Percentiles rank a stretch among this genome's conserved stretches.
Conservation (phyloP, 139 green algal species). For the Coelastrella sp. region DNA sequence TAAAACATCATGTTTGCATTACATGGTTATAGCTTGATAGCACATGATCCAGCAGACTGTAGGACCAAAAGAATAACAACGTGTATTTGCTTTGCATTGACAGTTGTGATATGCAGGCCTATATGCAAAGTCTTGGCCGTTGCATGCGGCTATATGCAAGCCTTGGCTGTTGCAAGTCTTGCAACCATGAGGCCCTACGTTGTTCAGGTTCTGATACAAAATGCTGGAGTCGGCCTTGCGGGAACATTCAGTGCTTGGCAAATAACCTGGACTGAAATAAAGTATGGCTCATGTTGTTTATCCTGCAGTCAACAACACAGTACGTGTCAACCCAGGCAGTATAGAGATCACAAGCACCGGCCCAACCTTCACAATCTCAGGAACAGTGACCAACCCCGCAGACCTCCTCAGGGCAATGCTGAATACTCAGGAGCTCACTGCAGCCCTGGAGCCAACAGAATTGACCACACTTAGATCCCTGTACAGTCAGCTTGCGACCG, state of each 20-base stretch:
- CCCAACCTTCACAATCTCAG: conserved; percentile 5
- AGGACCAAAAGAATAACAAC: no score
- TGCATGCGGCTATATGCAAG: no score
- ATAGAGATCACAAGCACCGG: neutral
- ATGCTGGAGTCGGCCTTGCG: no score
- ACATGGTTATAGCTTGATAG: no score
- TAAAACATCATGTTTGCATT: no score
- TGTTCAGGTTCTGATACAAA: no score
- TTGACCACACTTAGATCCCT: neutral
- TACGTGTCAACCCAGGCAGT: neutral
- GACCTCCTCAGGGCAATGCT: neutral
- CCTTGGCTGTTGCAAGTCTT: no score
- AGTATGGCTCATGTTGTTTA: neutral
- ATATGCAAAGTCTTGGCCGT: no score
- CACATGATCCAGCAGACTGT: no score
- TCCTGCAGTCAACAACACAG: neutral
- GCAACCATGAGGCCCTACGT: no score
- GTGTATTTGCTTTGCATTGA: no score
- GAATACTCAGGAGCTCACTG: neutral
- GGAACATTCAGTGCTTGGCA: neutral
- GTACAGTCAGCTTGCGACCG: neutral
- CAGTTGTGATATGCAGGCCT: no score
- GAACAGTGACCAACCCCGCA: neutral
- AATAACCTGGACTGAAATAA: neutral
- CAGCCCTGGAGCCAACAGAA: neutral